Conservation (phyloP, 306 rosid species). For the Fagus sylvatica region DNA sequence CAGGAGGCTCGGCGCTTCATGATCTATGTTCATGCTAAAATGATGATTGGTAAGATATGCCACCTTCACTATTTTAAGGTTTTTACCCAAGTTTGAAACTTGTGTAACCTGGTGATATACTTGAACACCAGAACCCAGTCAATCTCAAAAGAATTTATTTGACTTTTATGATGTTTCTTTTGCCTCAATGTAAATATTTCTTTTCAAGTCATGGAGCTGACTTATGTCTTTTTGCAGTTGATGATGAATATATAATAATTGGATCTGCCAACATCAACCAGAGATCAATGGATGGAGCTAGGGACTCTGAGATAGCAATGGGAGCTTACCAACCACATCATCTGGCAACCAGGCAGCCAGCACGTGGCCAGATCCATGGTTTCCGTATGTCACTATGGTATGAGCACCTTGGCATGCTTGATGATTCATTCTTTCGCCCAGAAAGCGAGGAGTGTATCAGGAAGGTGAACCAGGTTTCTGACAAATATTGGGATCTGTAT, state of each 20-base stretch:
- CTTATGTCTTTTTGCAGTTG: constrained; percentile 42
- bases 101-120: background rate
- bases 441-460: constrained; percentile 49
- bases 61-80: background rate
- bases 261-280: constrained; percentile 86
- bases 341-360: constrained; percentile 51
- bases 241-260: constrained; percentile 69
- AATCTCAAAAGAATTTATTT: background rate
- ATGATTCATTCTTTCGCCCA: constrained; percentile 48
- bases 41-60: constrained; percentile 66
- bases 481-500: constrained; percentile 66
- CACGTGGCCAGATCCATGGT: constrained; percentile 68
- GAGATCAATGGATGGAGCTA: constrained; percentile 76
- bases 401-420: constrained; percentile 72
- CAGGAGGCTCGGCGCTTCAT: constrained; percentile 65
- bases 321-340: constrained; percentile 69
- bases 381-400: constrained; percentile 74
- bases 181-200: background rate
- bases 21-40: constrained; percentile 76
- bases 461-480: constrained; percentile 67
- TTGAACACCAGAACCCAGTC: background rate
- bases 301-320: constrained; percentile 78
- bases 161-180: background rate
- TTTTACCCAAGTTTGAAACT: background rate
- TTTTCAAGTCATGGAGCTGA: background rate